Evolutionary conservation across 1,284 basidiomycete genomes (phyloP), one percentile per base, ranked within the genome.

Genomic region (Caloboletus inedulis): DNA sequence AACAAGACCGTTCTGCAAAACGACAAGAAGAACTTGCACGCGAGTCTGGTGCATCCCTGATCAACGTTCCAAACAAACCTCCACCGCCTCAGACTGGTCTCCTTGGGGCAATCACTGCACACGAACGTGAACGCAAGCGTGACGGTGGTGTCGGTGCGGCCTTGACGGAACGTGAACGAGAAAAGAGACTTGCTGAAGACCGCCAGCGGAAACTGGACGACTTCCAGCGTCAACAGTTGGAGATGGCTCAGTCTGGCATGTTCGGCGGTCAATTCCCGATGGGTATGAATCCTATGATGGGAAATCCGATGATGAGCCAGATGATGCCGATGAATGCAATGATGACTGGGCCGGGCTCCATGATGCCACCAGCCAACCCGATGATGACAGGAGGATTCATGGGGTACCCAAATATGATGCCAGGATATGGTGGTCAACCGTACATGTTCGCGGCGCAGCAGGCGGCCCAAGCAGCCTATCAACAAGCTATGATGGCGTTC

Each of bases 71-170:
- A 5, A 84, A 87, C 66, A 97, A 97, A 70, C 94, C 95, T 0
- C 94, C 93, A 4, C 93, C 94, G 1, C 96, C 97, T 9, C 93
- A 97, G 71, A 93, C 91, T 33, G 97, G 97, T 35, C 81, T 99
- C 34, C 82, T 99, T 43, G 96, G 96, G 21, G 95, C 95, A 3
- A 95, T 99, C 62, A 94, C 93, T 25, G 91, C 89, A 18, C 94
- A 97, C 70, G 94, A 99, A 72, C 82, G 91, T 51, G 95, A 98
- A 56, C 81, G 94, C 58, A 94, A 96, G 69, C 85, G 92, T 36
- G 92, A 96, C 47, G 95, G 96, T 49, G 96, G 96, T 25, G 83
- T 97, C 30, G 96, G 96, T 51, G 94, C 95, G 29, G 84, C 92
- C 2, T 75, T 99, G 60, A 98, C 96, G 2, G 95, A 98, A 73